Conservation (phyloP, 164 flowering plant genomes). For the Nymphaea colorata region DNA sequence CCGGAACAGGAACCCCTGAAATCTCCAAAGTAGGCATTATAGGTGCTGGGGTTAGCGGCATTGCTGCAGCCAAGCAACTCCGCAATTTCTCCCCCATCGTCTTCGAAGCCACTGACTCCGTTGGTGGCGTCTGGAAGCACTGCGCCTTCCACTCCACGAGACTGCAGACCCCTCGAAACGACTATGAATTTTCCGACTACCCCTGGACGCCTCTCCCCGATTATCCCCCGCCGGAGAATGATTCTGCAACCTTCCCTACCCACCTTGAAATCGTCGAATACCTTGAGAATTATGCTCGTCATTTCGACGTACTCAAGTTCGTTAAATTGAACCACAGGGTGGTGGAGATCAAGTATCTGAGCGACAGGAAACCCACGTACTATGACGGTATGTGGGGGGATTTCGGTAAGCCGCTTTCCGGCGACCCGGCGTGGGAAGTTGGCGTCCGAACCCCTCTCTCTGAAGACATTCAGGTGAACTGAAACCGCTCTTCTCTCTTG, state of each 20-base stretch:
- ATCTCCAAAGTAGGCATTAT: slow-evolving; percentile 53
- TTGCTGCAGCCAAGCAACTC: slow-evolving; percentile 86
- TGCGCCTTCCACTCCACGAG: slow-evolving; percentile 63
- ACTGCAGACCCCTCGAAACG: slow-evolving; percentile 75
- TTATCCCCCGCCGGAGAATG: slow-evolving; percentile 74
- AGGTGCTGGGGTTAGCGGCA: slow-evolving; percentile 88
- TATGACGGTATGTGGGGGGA: slow-evolving; percentile 11
- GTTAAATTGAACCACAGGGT: slow-evolving; percentile 70
- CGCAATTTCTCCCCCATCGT: slow-evolving; percentile 47
- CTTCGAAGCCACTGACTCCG: slow-evolving; percentile 66
- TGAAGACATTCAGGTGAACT: slow-evolving; percentile 38
- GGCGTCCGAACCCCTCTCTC: slow-evolving; percentile 43
- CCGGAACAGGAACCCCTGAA: neutral
- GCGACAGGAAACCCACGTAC: slow-evolving; percentile 14
- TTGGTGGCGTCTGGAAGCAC: slow-evolving; percentile 91
- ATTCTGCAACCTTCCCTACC: slow-evolving; percentile 55
- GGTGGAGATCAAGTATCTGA: slow-evolving; percentile 50
- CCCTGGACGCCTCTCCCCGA: slow-evolving; percentile 56
- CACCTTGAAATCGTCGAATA: slow-evolving; percentile 58
- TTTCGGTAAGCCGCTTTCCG: slow-evolving; percentile 30
- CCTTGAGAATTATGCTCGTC: slow-evolving; percentile 54
- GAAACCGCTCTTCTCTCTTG: neutral
- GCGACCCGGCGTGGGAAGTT: slow-evolving; percentile 74
- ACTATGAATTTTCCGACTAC: slow-evolving; percentile 83
- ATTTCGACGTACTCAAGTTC: slow-evolving; percentile 53